These are phyloP conservation scores for Nemania bipapillata DNA, from an alignment of 2,329 filamentous ascomycete species.

Conservation along the genomic window DNA sequence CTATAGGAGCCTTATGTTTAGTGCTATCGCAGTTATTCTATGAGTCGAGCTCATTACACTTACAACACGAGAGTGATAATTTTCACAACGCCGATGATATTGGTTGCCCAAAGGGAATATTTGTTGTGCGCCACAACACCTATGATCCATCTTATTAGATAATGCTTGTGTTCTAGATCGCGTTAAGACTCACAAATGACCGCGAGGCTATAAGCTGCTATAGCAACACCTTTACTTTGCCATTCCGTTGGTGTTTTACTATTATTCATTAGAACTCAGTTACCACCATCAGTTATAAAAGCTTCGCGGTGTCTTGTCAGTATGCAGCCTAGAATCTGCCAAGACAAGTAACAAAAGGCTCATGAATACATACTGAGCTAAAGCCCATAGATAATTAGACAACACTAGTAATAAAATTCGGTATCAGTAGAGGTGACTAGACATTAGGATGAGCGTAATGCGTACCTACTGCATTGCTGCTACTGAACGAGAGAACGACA, in stretches of 20 bases:
- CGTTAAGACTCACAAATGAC: constrained; percentile 60
- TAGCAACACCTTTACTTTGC: constrained; percentile 73
- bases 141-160: constrained; percentile 30
- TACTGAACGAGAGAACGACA: constrained; percentile 67
- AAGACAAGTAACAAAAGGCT: not conserved
- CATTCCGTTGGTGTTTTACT: constrained; percentile 62
- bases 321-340: not conserved
- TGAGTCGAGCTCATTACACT: not conserved
- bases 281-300: not conserved
- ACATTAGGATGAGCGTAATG: not conserved
- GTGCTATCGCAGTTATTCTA: not conserved
- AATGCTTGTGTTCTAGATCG: not conserved
- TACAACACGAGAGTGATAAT: constrained; percentile 69
- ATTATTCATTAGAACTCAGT: constrained; percentile 1
- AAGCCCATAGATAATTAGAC: constrained; percentile 70
- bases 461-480: constrained; percentile 65
- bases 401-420: constrained; percentile 58
- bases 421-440: not conserved
- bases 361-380: constrained; percentile 45
- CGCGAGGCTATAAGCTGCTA: constrained; percentile 71
- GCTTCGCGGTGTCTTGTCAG: not conserved
- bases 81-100: constrained; percentile 69
- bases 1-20: constrained; percentile 23
- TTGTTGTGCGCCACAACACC: constrained; percentile 65
- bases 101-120: constrained; percentile 66